Conservation (phyloP, 768 basidiomycete species). For the Suillus tomentosus region DNA sequence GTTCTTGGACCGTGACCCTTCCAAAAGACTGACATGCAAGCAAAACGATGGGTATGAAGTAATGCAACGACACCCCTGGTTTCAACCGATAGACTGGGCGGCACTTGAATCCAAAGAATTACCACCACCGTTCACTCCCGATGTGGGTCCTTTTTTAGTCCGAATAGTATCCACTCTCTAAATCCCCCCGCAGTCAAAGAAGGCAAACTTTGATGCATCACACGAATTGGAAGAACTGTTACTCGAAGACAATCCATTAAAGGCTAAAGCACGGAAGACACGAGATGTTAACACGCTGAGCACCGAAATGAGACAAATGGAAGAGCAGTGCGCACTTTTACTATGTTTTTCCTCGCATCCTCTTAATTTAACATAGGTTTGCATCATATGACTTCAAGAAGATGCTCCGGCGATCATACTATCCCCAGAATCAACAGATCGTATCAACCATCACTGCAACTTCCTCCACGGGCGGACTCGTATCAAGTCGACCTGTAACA, state of each 20-base stretch:
- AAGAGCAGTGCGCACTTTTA: conserved; percentile 76
- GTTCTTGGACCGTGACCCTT: conserved; percentile 86
- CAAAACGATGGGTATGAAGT: conserved; percentile 81
- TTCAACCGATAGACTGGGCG: conserved; percentile 87
- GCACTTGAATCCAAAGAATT: conserved; percentile 76
- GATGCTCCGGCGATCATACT: conserved; percentile 90
- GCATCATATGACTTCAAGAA: conserved; percentile 90
- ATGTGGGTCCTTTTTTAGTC: conserved; percentile 47
- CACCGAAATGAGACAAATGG: conserved; percentile 95
- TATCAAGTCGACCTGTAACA: conserved; percentile 74
- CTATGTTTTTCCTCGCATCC: conserved; percentile 15
- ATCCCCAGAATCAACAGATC: conserved; percentile 76
- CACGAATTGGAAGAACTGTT: conserved; percentile 96
- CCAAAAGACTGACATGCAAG: conserved; percentile 81
- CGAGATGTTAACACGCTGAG: conserved; percentile 81
- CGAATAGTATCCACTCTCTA: not conserved
- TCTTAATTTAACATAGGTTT: conserved; percentile 54
- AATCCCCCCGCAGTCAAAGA: conserved; percentile 76
- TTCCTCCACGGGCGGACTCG: conserved; percentile 69
- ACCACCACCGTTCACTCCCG: conserved; percentile 85
- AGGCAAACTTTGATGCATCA: conserved; percentile 98
- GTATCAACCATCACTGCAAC: conserved; percentile 68
- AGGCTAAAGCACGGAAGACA: conserved; percentile 89
- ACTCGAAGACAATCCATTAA: conserved; percentile 95
- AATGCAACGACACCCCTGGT: conserved; percentile 83